Percentiles rank a stretch among this genome's conserved stretches.
Evolutionary conservation across 2,329 filamentous ascomycete species (phyloP).

Genomic region (Hyphodiscus sp.): DNA sequence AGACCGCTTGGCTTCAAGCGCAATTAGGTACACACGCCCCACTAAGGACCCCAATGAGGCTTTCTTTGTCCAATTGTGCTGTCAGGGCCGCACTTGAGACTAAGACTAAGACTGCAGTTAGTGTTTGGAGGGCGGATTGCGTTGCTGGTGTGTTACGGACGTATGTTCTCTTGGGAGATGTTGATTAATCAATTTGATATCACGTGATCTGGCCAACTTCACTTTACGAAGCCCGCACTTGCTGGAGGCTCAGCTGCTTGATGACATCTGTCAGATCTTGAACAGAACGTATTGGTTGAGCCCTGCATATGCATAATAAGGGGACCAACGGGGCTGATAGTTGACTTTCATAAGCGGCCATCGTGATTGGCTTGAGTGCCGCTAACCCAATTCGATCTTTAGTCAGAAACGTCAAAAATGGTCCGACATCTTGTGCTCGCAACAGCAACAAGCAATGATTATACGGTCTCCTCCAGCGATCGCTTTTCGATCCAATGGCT

Average conservation of each 20-base stretch:
- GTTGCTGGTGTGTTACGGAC: neutral
- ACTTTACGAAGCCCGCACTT: neutral
- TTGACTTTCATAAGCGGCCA: neutral
- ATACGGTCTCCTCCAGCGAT: conserved; percentile 22
- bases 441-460: conserved; percentile 25
- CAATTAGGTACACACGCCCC: neutral
- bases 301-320: too few relatives aligned
- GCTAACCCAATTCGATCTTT: neutral
- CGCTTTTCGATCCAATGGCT: conserved; percentile 21
- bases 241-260: neutral
- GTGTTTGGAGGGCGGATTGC: too few relatives aligned
- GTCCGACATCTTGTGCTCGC: conserved; percentile 13
- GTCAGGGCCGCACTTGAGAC: too few relatives aligned
- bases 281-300: neutral
- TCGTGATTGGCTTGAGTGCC: neutral
- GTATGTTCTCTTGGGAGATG: neutral
- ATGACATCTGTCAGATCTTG: neutral
- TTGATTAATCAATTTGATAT: neutral
- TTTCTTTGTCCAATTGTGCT: neutral
- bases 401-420: conserved; percentile 1
- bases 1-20: neutral
- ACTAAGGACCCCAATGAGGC: neutral
- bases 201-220: neutral
- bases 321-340: too few relatives aligned
- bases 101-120: too few relatives aligned